A percentile compares a stretch with the other conserved stretches of the same genome.
Evolutionary conservation across 371 early-diverging fungal genomes (phyloP).

Genomic region (Nosema muscidifuracis): DNA sequence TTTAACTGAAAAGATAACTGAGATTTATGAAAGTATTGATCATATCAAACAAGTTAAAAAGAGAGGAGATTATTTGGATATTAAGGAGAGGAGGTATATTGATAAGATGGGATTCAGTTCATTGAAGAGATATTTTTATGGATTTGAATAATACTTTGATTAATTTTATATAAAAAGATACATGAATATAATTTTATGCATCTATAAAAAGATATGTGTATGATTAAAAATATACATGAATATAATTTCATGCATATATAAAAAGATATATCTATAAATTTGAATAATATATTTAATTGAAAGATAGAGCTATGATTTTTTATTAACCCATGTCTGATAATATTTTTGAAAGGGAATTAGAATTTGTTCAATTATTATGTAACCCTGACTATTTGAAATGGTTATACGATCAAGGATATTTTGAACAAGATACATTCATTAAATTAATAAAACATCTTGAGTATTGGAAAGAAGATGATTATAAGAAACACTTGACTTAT

Average conservation of each 20-base stretch:
- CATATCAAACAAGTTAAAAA: background rate
- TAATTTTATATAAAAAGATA: too few relatives aligned
- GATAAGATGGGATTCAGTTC: background rate
- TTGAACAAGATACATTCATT: constrained; percentile 52
- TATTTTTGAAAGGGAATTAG: constrained; percentile 60
- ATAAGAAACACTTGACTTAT: constrained; percentile 56
- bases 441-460: constrained; percentile 54
- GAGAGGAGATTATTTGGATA: background rate
- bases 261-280: too few relatives aligned
- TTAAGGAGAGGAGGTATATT: background rate
- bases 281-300: too few relatives aligned
- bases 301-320: too few relatives aligned
- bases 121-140: background rate
- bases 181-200: too few relatives aligned
- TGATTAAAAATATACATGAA: too few relatives aligned
- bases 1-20: background rate
- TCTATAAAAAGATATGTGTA: too few relatives aligned
- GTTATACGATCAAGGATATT: constrained; percentile 58
- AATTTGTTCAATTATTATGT: constrained; percentile 63
- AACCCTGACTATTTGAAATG: constrained; percentile 62
- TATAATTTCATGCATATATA: too few relatives aligned
- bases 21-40: background rate
- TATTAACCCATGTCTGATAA: constrained; percentile 29
- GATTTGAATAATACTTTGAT: background rate
- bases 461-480: constrained; percentile 58